These are phyloP conservation scores for Dictyostelium intermedium DNA, from an alignment of 78 protist species.

Conservation along the genomic window DNA sequence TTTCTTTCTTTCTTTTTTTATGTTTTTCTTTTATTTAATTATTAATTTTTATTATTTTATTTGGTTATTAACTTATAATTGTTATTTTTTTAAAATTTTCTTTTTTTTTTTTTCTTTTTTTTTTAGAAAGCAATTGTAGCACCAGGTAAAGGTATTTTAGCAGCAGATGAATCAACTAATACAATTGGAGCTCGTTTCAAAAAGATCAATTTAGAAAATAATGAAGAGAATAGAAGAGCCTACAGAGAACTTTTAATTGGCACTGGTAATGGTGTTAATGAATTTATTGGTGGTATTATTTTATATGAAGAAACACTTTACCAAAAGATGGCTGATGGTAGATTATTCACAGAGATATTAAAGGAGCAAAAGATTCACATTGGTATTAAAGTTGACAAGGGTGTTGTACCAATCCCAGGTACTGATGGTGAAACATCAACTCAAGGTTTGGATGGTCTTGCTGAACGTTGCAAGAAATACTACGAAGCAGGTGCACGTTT, in stretches of 20 bases:
- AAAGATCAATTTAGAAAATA: slow-evolving; percentile 92
- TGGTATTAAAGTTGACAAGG: slow-evolving; percentile 96
- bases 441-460: slow-evolving; percentile 94
- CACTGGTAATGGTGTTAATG: slow-evolving; percentile 63
- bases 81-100: background rate
- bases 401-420: slow-evolving; percentile 69
- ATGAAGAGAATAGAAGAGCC: slow-evolving; percentile 91
- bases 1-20: background rate
- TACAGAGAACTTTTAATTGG: slow-evolving; percentile 94
- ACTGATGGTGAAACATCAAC: slow-evolving; percentile 90
- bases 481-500: slow-evolving; percentile 96
- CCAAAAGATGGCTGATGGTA: slow-evolving; percentile 91
- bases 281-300: slow-evolving; percentile 94
- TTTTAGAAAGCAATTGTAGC: slow-evolving; percentile 73
- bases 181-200: slow-evolving; percentile 95
- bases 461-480: slow-evolving; percentile 88
- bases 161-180: slow-evolving; percentile 94
- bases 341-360: slow-evolving; percentile 83
- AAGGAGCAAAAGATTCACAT: slow-evolving; percentile 84
- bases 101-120: background rate
- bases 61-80: background rate
- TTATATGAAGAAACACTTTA: slow-evolving; percentile 93
- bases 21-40: background rate
- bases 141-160: slow-evolving; percentile 96
- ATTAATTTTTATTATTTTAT: background rate